Conservation (phyloP, 2,329 filamentous ascomycete species). For the Colletotrichum neosansevieriae region DNA sequence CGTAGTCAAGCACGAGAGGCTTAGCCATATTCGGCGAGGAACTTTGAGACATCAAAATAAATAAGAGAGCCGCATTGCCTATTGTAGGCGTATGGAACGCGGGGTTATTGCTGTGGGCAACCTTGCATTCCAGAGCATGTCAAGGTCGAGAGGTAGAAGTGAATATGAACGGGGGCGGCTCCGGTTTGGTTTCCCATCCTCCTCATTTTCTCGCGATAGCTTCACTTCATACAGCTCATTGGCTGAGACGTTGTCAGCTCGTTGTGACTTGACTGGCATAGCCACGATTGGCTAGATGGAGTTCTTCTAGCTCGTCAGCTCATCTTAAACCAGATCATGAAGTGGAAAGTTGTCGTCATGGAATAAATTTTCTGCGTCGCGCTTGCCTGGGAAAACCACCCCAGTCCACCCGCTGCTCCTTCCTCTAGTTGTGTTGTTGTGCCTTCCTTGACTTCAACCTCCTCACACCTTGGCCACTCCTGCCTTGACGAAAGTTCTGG, state of each 20-base stretch:
- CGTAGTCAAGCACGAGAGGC: background rate
- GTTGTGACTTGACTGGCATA: no score
- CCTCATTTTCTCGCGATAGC: constrained; percentile 4
- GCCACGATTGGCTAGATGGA: no score
- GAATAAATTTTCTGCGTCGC: constrained; percentile 1
- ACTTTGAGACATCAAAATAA: constrained; percentile 27
- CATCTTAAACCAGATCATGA: background rate
- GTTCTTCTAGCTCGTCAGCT: background rate
- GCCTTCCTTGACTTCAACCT: background rate
- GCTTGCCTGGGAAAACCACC: background rate
- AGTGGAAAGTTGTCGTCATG: background rate
- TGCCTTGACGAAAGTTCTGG: background rate
- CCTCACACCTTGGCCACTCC: background rate
- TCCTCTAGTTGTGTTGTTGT: background rate
- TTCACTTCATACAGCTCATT: background rate
- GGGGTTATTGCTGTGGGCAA: constrained; percentile 33
- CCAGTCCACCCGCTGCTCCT: background rate
- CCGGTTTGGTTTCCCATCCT: background rate
- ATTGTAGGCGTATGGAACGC: constrained; percentile 9
- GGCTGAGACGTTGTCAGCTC: background rate
- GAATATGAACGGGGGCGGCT: constrained; percentile 1
- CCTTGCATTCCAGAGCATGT: constrained; percentile 12
- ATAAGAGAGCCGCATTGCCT: background rate
- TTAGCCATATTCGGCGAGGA: background rate
- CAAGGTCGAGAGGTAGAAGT: background rate